Conservation (phyloP, 345 rosid genomes). For the Eucalyptus erythrocorys region DNA sequence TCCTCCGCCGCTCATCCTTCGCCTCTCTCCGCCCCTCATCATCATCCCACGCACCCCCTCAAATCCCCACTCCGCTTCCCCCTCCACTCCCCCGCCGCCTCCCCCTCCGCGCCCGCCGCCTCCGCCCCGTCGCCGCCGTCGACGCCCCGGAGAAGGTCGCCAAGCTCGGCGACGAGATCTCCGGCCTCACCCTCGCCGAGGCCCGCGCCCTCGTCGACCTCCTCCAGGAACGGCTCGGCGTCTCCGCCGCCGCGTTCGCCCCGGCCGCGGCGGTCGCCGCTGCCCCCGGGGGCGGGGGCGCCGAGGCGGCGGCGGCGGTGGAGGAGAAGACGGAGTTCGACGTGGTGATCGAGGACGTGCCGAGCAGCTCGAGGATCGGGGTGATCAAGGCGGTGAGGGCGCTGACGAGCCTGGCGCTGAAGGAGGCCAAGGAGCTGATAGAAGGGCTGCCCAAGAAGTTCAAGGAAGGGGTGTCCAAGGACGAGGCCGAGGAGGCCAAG, state of each 20-base stretch:
- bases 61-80: slow-evolving; percentile 31
- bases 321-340: slow-evolving; percentile 87
- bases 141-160: slow-evolving; percentile 67
- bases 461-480: slow-evolving; percentile 59
- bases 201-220: slow-evolving; percentile 67
- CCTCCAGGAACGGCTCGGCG: slow-evolving; percentile 80
- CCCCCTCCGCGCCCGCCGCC: slow-evolving; percentile 22
- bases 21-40: slow-evolving; percentile 1
- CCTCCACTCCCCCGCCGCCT: not conserved
- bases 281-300: slow-evolving; percentile 11
- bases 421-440: slow-evolving; percentile 82
- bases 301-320: slow-evolving; percentile 5
- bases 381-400: slow-evolving; percentile 82
- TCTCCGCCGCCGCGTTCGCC: slow-evolving; percentile 66
- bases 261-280: slow-evolving; percentile 44
- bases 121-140: slow-evolving; percentile 54
- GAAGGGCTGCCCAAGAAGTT: slow-evolving; percentile 90
- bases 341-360: slow-evolving; percentile 70
- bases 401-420: slow-evolving; percentile 65
- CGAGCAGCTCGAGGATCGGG: slow-evolving; percentile 53
- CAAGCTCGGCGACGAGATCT: slow-evolving; percentile 49
- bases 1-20: slow-evolving; percentile 10
- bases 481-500: slow-evolving; percentile 88
- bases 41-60: not conserved
- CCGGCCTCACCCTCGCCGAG: slow-evolving; percentile 62